Evolutionary conservation across 1,284 basidiomycete genomes (phyloP).

Genomic region (Microbotryum scabiosae): DNA sequence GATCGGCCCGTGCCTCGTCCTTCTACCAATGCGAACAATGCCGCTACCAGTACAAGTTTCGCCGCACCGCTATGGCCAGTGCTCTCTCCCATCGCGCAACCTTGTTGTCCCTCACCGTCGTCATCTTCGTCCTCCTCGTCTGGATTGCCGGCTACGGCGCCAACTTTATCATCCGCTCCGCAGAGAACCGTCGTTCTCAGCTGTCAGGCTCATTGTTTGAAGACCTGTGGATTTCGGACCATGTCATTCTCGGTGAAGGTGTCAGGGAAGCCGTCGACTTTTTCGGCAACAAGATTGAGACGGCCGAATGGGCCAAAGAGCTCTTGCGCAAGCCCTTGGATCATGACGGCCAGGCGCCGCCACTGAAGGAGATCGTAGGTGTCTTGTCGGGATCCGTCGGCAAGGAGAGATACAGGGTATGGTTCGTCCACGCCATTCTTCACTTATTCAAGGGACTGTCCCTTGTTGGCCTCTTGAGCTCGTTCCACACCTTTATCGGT

Average conservation of each 20-base stretch:
- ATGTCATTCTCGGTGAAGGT: constrained; percentile 24
- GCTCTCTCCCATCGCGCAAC: constrained; percentile 9
- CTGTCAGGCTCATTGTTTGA: neutral
- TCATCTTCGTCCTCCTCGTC: constrained; percentile 12
- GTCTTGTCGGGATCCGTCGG: too few species aligned
- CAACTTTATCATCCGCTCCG: constrained; percentile 15
- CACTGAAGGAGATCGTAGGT: too few species aligned
- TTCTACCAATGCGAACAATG: constrained; percentile 20
- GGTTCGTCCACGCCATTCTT: neutral
- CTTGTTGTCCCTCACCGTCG: constrained; percentile 9
- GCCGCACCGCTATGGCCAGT: constrained; percentile 6
- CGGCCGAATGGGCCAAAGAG: neutral
- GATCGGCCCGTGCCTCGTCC: neutral
- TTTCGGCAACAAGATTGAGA: constrained; percentile 19
- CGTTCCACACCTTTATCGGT: constrained; percentile 17
- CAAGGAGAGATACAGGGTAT: neutral
- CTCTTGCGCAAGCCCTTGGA: too few species aligned
- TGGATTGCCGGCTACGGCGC: constrained; percentile 24
- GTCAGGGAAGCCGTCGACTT: constrained; percentile 24
- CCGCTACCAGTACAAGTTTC: constrained; percentile 13
- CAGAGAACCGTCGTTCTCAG: constrained; percentile 1
- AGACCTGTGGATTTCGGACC: constrained; percentile 23
- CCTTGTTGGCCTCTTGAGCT: constrained; percentile 11
- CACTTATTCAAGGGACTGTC: constrained; percentile 18
- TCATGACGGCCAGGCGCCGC: too few species aligned